Evolutionary conservation across 2,329 filamentous ascomycete species (phyloP).

Genomic region (Cladophialophora psammophila): DNA sequence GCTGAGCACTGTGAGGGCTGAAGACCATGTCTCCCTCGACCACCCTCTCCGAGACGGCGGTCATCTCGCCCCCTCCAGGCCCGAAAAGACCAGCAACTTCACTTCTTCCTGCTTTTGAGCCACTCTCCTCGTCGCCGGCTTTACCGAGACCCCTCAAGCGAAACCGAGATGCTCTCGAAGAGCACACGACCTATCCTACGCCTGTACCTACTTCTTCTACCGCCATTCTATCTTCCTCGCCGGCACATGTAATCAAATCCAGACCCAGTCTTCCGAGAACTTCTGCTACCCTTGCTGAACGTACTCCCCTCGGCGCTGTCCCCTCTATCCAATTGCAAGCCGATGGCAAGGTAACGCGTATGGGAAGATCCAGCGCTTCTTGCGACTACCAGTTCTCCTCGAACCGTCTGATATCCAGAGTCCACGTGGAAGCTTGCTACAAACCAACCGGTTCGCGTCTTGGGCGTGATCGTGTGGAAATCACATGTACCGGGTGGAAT

Average conservation of each 20-base stretch:
- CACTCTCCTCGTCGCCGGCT: conserved; percentile 57
- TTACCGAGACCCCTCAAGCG: conserved; percentile 58
- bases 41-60: conserved; percentile 30
- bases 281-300: conserved; percentile 73
- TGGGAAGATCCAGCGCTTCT: conserved; percentile 93
- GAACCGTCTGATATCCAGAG: conserved; percentile 89
- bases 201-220: conserved; percentile 94
- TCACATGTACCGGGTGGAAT: conserved; percentile 95
- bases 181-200: conserved; percentile 78
- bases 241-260: conserved; percentile 62
- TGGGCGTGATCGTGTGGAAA: conserved; percentile 79
- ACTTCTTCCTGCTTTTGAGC: conserved; percentile 59
- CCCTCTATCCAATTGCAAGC: conserved; percentile 81
- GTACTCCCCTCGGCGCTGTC: conserved; percentile 81
- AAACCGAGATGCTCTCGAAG: conserved; percentile 52
- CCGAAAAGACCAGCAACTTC: conserved; percentile 56
- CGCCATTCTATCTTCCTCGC: conserved; percentile 86
- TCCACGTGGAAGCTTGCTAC: conserved; percentile 89
- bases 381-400: conserved; percentile 94
- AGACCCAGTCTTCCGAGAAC: conserved; percentile 67
- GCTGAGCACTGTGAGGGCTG: conserved; percentile 16
- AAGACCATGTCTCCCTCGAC: conserved; percentile 34
- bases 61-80: conserved; percentile 45
- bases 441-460: conserved; percentile 72
- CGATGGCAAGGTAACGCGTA: conserved; percentile 80